These are phyloP conservation scores for Pseudogymnoascus sp. DNA, from an alignment of 2,329 filamentous ascomycete species.

Conservation along the genomic window DNA sequence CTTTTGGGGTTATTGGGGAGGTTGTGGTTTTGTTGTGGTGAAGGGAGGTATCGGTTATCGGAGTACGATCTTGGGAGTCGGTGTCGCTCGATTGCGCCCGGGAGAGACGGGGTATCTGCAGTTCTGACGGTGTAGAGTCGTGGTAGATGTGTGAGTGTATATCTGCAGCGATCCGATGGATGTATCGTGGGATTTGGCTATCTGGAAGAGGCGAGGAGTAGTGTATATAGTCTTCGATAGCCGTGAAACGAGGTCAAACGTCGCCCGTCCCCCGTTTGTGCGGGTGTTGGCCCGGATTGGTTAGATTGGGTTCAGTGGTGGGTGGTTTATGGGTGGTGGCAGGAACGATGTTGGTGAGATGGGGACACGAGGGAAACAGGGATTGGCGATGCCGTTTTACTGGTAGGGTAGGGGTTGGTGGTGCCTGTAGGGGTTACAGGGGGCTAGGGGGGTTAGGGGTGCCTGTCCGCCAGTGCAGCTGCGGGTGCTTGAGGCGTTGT, in stretches of 20 bases:
- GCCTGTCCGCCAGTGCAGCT: neutral
- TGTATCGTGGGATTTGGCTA: neutral
- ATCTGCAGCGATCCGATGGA: neutral
- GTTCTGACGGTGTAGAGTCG: neutral
- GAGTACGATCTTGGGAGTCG: neutral
- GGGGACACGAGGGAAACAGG: slow-evolving; percentile 22
- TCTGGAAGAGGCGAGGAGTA: slow-evolving; percentile 1
- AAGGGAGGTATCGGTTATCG: neutral
- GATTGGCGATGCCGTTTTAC: slow-evolving; percentile 30
- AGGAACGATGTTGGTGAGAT: slow-evolving; percentile 2
- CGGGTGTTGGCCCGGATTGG: neutral
- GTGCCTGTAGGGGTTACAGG: neutral
- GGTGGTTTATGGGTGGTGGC: neutral
- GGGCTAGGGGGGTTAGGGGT: neutral
- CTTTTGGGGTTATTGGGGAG: neutral
- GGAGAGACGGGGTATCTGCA: neutral
- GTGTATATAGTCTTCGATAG: neutral
- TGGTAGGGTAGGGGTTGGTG: slow-evolving; percentile 28
- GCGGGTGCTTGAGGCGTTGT: neutral
- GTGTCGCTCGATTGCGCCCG: neutral
- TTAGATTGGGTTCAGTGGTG: neutral
- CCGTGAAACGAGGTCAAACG: slow-evolving; percentile 2
- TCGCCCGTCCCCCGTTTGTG: neutral
- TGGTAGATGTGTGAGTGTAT: neutral
- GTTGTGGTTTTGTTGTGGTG: neutral